Evolutionary conservation across 2,329 filamentous ascomycete species (phyloP), one percentile per base, ranked within the genome.

Genomic region (Aspergillus sp.): DNA sequence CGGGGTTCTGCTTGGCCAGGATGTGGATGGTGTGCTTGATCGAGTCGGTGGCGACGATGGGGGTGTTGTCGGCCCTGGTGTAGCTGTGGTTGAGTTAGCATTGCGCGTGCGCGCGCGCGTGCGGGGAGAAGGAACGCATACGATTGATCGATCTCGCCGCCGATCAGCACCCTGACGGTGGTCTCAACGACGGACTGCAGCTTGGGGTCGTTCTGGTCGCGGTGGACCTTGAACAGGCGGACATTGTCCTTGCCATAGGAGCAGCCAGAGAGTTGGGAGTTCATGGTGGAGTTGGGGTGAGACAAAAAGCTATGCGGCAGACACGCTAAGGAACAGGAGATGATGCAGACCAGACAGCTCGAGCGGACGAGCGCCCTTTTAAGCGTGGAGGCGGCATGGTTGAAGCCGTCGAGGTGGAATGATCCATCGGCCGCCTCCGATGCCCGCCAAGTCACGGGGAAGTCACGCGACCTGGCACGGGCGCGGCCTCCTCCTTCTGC

Each of bases 1-100:
- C 82, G 20, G 88, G 84, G 67, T 93, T 72, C 65, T 93, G 81
- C 68, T 94, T 95, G 54, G 91, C 89, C 55, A 85, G 81, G 66
- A 98, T 86, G 70, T 91, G 94, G 57, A 84, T 80, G 50, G 83
- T 96, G 67, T 98, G 94, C 71, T 98, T 98, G 68, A 96, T 93
- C 15, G 86, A 89, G 64, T 98, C 91, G 40, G 91, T 98, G 43
- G 91, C 86, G 40, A 98, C 89, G 37, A 98, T 78, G 44, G 93
- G 84, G 51, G 80, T 83, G 72, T 98, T 98, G 69, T 98, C 88
- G 49, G 86, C 89, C 54, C 75, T 63, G 41, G 89, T 98, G 72
- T 94, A 98, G 44, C 85, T 93, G 39, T 37, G 15, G n/a, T 16
- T 15, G 17, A 29, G n/a, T 34, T 32, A 30, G 16, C 36, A 24